Evolutionary conservation across 1,284 basidiomycete species (phyloP).

Genomic region (Trichosporon ovoides): DNA sequence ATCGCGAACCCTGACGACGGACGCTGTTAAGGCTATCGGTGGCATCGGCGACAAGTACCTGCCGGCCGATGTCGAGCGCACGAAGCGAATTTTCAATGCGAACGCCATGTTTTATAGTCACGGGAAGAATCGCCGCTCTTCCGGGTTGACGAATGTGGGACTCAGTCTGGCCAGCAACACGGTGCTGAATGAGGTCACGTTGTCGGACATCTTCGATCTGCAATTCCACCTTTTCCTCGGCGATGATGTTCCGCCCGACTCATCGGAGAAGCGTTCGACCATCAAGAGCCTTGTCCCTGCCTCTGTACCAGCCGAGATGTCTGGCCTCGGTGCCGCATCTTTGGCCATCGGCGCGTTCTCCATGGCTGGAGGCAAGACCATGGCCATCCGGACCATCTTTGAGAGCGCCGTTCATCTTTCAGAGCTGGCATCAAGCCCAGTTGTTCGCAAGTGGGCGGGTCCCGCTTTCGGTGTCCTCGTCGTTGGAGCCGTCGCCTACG

Average conservation of each 20-base stretch:
- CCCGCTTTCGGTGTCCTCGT: conserved; percentile 69
- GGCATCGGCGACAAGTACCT: conserved; percentile 72
- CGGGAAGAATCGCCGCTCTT: conserved; percentile 53
- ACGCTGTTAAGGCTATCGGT: conserved; percentile 65
- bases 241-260: conserved; percentile 49
- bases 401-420: conserved; percentile 68
- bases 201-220: conserved; percentile 81
- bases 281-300: conserved; percentile 34
- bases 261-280: conserved; percentile 15
- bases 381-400: conserved; percentile 71
- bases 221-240: conserved; percentile 63
- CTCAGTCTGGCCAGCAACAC: conserved; percentile 41
- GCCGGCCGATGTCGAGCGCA: conserved; percentile 72
- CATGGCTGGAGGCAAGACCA: conserved; percentile 71
- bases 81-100: conserved; percentile 80
- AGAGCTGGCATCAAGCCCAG: conserved; percentile 77
- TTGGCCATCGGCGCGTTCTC: conserved; percentile 80
- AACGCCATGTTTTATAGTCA: conserved; percentile 78
- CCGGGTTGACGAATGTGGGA: conserved; percentile 39
- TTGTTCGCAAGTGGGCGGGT: conserved; percentile 77
- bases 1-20: conserved; percentile 64
- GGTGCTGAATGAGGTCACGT: conserved; percentile 43
- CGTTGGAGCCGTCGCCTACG: conserved; percentile 71
- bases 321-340: conserved; percentile 67
- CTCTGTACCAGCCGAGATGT: conserved; percentile 42